Evolutionary conservation across 164 flowering plant genomes (phyloP).

Genomic region (Magnolia kwangsiensis): DNA sequence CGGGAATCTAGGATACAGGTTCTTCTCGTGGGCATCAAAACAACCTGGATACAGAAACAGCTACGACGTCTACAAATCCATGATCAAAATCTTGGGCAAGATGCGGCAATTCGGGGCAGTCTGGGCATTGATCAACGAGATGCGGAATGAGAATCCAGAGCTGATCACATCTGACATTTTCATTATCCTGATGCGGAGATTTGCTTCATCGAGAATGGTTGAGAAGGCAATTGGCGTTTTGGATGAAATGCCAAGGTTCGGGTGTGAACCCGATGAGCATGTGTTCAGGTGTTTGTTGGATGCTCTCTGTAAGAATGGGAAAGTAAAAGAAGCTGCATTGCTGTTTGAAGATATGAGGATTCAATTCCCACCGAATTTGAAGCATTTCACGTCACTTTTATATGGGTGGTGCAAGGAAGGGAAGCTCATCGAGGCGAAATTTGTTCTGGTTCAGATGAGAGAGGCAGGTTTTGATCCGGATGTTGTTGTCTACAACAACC

Average conservation of each 20-base stretch:
- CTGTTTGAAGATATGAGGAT: constrained; percentile 77
- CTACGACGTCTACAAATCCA: constrained; percentile 68
- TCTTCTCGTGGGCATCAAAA: constrained; percentile 78
- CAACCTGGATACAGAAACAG: constrained; percentile 73
- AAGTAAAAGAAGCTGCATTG: constrained; percentile 78
- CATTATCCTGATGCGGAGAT: constrained; percentile 76
- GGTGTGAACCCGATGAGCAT: constrained; percentile 80
- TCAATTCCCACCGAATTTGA: constrained; percentile 55
- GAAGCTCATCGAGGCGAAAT: constrained; percentile 83
- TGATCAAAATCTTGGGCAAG: constrained; percentile 67
- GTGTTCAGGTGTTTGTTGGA: constrained; percentile 86
- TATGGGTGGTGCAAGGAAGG: constrained; percentile 92
- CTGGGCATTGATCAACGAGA: constrained; percentile 88
- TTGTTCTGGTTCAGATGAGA: constrained; percentile 71
- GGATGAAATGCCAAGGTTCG: constrained; percentile 91
- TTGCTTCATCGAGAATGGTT: constrained; percentile 80
- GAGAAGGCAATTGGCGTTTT: constrained; percentile 75
- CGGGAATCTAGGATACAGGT: constrained; percentile 72
- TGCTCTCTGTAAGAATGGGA: constrained; percentile 88
- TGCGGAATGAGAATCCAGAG: constrained; percentile 62
- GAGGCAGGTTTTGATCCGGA: constrained; percentile 81
- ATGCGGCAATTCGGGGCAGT: constrained; percentile 91
- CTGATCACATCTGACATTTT: constrained; percentile 63
- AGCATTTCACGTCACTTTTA: constrained; percentile 75
- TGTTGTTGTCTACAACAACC: constrained; percentile 72